Evolutionary conservation across 176 grass and related monocot genomes (phyloP).

Genomic region (Oryza brachyantha): DNA sequence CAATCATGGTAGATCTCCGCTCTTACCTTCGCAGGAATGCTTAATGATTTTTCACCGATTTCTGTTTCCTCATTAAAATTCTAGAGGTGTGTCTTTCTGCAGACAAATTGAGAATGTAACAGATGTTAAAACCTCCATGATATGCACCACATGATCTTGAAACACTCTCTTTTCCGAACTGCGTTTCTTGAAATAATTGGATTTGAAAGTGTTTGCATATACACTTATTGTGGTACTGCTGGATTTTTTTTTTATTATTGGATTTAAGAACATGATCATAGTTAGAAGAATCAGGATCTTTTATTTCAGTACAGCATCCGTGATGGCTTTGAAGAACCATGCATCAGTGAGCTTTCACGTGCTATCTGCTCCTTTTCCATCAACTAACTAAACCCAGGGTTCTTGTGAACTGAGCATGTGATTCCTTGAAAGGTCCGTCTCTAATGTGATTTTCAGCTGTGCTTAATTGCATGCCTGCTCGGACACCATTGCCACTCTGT

Average conservation of each 20-base stretch:
- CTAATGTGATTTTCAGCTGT: constrained; percentile 1
- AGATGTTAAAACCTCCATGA: not conserved
- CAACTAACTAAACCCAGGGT: constrained; percentile 4
- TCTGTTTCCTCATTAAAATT: not conserved
- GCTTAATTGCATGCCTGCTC: not conserved
- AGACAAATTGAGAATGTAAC: not conserved
- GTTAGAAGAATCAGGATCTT: constrained; percentile 18
- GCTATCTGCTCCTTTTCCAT: constrained; percentile 16
- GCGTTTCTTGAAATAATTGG: not conserved
- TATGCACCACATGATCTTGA: not conserved
- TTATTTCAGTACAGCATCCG: constrained; percentile 2
- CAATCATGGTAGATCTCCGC: not conserved
- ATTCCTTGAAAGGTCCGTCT: not conserved
- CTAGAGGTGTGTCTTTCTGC: not conserved
- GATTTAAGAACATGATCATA: not conserved
- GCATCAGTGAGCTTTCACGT: not conserved
- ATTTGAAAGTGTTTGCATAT: not conserved
- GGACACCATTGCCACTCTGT: not conserved
- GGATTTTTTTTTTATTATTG: not conserved
- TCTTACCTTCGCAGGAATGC: not conserved
- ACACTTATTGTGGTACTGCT: not conserved
- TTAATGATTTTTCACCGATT: not conserved
- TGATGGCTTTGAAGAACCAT: not conserved
- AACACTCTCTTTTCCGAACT: not conserved
- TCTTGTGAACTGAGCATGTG: constrained; percentile 33